Conservation (phyloP, 2,329 filamentous ascomycete genomes). For the Cladosporium colombiae region DNA sequence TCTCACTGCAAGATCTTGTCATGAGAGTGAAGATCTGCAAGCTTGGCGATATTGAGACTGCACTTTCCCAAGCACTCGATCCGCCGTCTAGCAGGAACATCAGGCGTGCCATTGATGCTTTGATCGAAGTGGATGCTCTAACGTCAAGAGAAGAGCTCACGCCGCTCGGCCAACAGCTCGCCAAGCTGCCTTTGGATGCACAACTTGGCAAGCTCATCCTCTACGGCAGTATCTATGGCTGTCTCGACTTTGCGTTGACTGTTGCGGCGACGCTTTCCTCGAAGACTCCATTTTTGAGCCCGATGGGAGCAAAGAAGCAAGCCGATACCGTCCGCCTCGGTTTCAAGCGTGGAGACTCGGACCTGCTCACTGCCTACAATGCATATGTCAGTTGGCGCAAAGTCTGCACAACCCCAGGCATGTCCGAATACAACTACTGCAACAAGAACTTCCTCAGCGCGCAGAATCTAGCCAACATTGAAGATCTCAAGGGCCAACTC, state of each 20-base stretch:
- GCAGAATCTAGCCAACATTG: conserved; percentile 88
- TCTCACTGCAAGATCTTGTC: conserved; percentile 91
- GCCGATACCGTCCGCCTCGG: conserved; percentile 75
- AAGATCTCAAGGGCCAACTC: conserved; percentile 92
- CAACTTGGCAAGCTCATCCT: conserved; percentile 93
- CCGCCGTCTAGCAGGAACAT: conserved; percentile 91
- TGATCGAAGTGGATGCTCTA: conserved; percentile 89
- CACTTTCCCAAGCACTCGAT: conserved; percentile 82
- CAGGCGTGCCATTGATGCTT: conserved; percentile 83
- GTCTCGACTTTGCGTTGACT: conserved; percentile 86
- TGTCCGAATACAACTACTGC: conserved; percentile 86
- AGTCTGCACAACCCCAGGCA: conserved; percentile 68
- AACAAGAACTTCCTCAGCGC: conserved; percentile 89
- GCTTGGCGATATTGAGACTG: conserved; percentile 88
- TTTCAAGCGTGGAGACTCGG: conserved; percentile 85
- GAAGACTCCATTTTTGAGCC: conserved; percentile 88
- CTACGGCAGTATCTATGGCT: conserved; percentile 82
- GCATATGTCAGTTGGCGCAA: conserved; percentile 88
- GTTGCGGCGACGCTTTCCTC: conserved; percentile 91
- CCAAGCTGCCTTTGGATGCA: conserved; percentile 86
- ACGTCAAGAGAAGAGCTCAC: conserved; percentile 82
- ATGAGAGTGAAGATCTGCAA: conserved; percentile 98
- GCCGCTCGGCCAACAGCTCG: conserved; percentile 80
- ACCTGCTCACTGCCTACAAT: conserved; percentile 89
- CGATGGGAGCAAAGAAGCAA: conserved; percentile 79